Evolutionary conservation across 257 asterid species (phyloP), one percentile per base, ranked within the genome.

Genomic region (Nicotiana undulata): DNA sequence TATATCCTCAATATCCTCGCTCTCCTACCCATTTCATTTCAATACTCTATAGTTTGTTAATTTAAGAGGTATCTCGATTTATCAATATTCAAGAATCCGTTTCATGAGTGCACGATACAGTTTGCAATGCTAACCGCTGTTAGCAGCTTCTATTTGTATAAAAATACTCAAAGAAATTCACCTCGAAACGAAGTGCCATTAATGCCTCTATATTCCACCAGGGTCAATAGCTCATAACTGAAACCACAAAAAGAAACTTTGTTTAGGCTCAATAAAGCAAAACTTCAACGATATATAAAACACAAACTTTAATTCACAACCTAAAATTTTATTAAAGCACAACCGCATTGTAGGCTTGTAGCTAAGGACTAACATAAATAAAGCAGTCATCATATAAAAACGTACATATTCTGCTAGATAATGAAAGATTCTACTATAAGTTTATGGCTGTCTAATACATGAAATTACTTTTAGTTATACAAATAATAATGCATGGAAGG

Each of bases 121-220:
- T 63, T 26, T 5, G 49, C 32, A 13, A 28, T 63, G 3, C 0
- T 63, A 26, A 28, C 29, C 13, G 11, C 22, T 5, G n/a, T 28
- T 63, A 63, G 12, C 44, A 28, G 22, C 79, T 24, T 49, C 51
- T 59, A 29, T 26, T 9, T 37, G 55, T 24, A 34, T 28, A 65
- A 3, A 75, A 67, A 63, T 15, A n/a, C 55, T 59, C 15, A 9
- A 51, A 28, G 9, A 32, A n/a, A 6, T 26, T 76, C 44, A 88
- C 88, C 89, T 86, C 91, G 82, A 88, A 88, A 46, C 86, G 88
- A 75, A 88, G 87, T 77, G 90, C 90, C 90, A 86, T 85, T 63
- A 72, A 58, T 34, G 16, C 79, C 63, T 4, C 79, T 74, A 15
- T 29, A 20, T 22, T 72, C 77, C 77, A 46, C 24, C 77, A 13